Base-by-base conservation (phyloP, 345 rosid species). In the Psidium guajava region DNA sequence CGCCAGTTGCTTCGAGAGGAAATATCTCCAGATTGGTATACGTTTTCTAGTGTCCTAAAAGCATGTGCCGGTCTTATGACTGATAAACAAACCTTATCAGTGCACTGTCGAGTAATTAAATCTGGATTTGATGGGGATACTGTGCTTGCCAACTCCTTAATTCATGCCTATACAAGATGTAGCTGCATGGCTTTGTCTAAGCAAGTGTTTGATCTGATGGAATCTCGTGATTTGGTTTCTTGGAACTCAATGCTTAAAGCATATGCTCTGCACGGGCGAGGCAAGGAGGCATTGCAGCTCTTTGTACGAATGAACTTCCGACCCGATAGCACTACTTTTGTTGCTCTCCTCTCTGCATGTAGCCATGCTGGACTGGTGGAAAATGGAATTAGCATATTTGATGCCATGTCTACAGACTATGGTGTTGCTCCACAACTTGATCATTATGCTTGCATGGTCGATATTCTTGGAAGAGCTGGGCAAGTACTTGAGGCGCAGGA, bases 201-300 rank as follows among this genome's bases (percentile, higher is more conserved):
- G 88, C 93, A 92, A 83, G 98, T 93, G 64, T 95, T 96, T 87
- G 89, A 92, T 64, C 91, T 90, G 83, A 94, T 95, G 95, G 89
- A 58, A 28, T 88, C 69, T 11, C 92, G 82, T 40, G 92, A 96
- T 90, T 82, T 89, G 83, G 91, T 94, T 84, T 95, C 98, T 1
- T 96, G 99, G 98, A 96, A 95, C 87, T 93, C 99, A 8, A 91
- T 96, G 92, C 94, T 96, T 54, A 95, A 95, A 92, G 97, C 96
- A 11, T 93, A 91, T 89, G 92, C 98, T 36, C 86, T 96, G 85
- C 97, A 95, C 27, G 99, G 98, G 56, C 92, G 91, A 90, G 97
- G 92, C 81, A 89, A 89, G 86, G 95, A 94, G 83, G 94, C 95
- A 51, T 88, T 94, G 82, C 86, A 61, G 51, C 94, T 96, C 51